Evolutionary conservation across 2,329 filamentous ascomycete genomes (phyloP).

Genomic region (Fusarium sambucinum): DNA sequence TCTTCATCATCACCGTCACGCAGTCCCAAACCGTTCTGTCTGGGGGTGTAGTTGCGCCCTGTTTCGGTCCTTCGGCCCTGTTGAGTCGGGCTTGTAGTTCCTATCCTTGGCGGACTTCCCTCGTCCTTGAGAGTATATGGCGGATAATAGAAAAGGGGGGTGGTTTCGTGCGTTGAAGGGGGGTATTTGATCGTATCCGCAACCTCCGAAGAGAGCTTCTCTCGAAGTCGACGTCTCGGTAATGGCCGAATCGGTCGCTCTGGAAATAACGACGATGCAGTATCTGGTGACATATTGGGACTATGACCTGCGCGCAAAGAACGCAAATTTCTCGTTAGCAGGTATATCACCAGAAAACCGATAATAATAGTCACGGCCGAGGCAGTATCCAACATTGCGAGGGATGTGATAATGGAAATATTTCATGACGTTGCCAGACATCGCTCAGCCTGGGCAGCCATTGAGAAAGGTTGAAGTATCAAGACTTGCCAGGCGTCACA

Average conservation of each 20-base stretch:
- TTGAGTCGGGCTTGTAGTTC: conserved; percentile 40
- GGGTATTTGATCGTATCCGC: conserved; percentile 87
- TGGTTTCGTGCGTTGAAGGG: conserved; percentile 75
- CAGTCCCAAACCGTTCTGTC: conserved; percentile 59
- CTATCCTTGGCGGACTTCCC: conserved; percentile 34
- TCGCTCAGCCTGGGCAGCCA: conserved; percentile 11
- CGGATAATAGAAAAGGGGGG: conserved; percentile 76
- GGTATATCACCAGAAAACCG: conserved; percentile 37
- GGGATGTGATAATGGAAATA: conserved; percentile 7
- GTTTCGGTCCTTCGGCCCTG: conserved; percentile 44
- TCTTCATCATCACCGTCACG: conserved; percentile 73
- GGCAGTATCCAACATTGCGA: conserved; percentile 23
- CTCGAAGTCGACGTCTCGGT: conserved; percentile 88
- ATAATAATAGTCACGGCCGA: conserved; percentile 31
- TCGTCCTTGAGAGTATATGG: conserved; percentile 68
- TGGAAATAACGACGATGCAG: conserved; percentile 82
- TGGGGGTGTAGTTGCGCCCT: conserved; percentile 44
- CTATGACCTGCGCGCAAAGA: conserved; percentile 56
- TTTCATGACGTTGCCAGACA: conserved; percentile 9
- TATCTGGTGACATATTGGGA: conserved; percentile 76
- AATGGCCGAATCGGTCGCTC: conserved; percentile 93
- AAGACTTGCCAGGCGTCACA: conserved; percentile 17
- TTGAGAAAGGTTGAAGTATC: conserved; percentile 10
- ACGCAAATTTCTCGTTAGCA: conserved; percentile 47
- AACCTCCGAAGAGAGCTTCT: conserved; percentile 86